A percentile compares a stretch with the other conserved stretches of the same genome.
Evolutionary conservation across 2,329 filamentous ascomycete genomes (phyloP).

Genomic region (Parascedosporium putredinis): DNA sequence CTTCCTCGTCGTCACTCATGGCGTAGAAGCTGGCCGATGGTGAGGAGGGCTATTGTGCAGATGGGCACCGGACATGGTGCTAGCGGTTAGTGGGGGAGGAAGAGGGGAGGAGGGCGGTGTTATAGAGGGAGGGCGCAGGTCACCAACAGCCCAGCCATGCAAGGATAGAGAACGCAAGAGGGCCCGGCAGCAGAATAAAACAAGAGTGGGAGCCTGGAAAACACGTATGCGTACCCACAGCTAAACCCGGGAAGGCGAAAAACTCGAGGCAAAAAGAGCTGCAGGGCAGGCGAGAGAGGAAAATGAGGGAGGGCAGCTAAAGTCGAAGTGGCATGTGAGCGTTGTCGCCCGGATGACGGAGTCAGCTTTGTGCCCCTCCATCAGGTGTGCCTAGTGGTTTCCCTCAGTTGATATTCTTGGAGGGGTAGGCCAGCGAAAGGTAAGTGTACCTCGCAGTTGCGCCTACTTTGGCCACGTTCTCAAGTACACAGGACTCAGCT

Average conservation of each 20-base stretch:
- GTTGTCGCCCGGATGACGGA: constrained; percentile 2
- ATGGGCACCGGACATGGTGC: constrained; percentile 14
- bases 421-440: not conserved
- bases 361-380: constrained; percentile 7
- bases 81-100: too few species aligned
- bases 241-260: not conserved
- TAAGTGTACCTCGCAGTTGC: not conserved
- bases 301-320: not conserved
- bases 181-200: not conserved
- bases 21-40: constrained; percentile 87
- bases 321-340: not conserved
- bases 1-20: constrained; percentile 91
- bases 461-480: not conserved
- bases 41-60: constrained; percentile 39
- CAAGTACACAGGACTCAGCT: not conserved
- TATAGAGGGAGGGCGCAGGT: not conserved
- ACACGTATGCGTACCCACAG: not conserved
- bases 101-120: constrained; percentile 4
- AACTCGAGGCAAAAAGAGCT: constrained; percentile 6
- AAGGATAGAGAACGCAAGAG: constrained; percentile 4
- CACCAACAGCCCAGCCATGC: not conserved
- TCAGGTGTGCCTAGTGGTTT: not conserved
- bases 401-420: not conserved
- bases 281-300: constrained; percentile 4
- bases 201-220: constrained; percentile 1